These are phyloP conservation scores for Heterobasidion irregulare DNA, from an alignment of 1,284 basidiomycete genomes.

Conservation along the genomic window DNA sequence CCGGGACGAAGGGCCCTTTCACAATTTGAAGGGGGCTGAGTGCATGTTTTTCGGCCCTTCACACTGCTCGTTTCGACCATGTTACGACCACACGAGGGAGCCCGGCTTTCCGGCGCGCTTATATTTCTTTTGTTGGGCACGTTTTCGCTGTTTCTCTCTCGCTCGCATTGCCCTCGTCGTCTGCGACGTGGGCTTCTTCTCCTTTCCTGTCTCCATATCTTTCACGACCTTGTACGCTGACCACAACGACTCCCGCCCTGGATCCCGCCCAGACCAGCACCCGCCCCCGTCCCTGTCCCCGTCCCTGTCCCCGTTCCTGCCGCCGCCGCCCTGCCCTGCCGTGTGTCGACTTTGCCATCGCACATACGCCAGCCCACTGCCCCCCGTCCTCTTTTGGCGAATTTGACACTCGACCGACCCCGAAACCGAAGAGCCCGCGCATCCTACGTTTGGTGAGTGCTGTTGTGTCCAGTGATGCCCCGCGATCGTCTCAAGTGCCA, in stretches of 20 bases:
- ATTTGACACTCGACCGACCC: too few species aligned
- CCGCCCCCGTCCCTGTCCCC: neutral
- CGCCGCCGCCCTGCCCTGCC: neutral
- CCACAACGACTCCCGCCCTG: slow-evolving; percentile 23
- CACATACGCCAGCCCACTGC: slow-evolving; percentile 4
- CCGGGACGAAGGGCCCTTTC: neutral
- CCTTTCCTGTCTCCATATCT: slow-evolving; percentile 16
- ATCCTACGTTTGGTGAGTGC: neutral
- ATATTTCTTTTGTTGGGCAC: slow-evolving; percentile 25
- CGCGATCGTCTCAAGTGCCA: neutral
- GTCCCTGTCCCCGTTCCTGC: neutral
- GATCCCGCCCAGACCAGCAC: neutral
- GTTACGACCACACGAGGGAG: slow-evolving; percentile 13
- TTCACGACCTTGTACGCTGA: slow-evolving; percentile 43
- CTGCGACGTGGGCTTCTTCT: slow-evolving; percentile 25
- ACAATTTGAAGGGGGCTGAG: neutral
- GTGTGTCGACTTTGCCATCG: slow-evolving; percentile 12
- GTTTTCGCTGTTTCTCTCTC: slow-evolving; percentile 22
- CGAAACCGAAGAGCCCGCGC: too few species aligned
- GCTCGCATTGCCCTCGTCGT: slow-evolving; percentile 15
- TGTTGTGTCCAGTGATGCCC: neutral
- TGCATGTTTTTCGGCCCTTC: neutral
- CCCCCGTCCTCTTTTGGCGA: neutral
- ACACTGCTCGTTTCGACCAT: slow-evolving; percentile 7
- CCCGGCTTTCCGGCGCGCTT: slow-evolving; percentile 23